Evolutionary conservation across 2,329 filamentous ascomycete species (phyloP), one percentile per base, ranked within the genome.

Genomic region (Geosmithia putterillii): DNA sequence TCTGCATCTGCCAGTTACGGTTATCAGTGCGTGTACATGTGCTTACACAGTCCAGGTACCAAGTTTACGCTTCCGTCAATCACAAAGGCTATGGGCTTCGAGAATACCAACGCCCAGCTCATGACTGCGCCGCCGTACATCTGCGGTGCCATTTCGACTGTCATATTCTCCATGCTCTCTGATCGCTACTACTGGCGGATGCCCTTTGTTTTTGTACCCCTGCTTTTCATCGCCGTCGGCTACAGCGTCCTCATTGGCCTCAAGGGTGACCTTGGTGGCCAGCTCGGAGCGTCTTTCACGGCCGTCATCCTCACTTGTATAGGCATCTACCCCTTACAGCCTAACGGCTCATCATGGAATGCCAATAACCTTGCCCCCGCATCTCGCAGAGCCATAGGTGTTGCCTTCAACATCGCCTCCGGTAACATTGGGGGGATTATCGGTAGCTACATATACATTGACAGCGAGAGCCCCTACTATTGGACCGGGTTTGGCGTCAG

Each of bases 331-430:
- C 85, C 87, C 0, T 79, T 76, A 22, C 83, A 90, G 44, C 68
- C 85, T 0, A 89, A 89, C 43, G 83, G 82, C 1, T 83, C 92
- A 42, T 71, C 81, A 0, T 94, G 87, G 87, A 65, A 79, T 0
- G 44, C 37, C 10, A 94, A 92, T 57, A 94, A 94, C 47, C 70
- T 84, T 9, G 79, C 89, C 44, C 69, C 70, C 0, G 66, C 63
- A 36, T 70, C 68, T 58, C 94, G 94, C 59, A 67, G 79, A 4
- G 71, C 71, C 7, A 72, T 70, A 0, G 78, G 77, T 2, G 81
- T 82, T 70, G 79, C 77, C 0, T 61, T 83, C 12, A 75, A 79
- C 36, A 80, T 83, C 40, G 73, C 73, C 1, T 51, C 77, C 12
- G 79, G 78, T 0, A 82, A 81, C 44, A 56, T 75, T 3, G 71